These are phyloP conservation scores for Alternaria angustiovoidea DNA, from an alignment of 2,329 filamentous ascomycete species.

Conservation along the genomic window DNA sequence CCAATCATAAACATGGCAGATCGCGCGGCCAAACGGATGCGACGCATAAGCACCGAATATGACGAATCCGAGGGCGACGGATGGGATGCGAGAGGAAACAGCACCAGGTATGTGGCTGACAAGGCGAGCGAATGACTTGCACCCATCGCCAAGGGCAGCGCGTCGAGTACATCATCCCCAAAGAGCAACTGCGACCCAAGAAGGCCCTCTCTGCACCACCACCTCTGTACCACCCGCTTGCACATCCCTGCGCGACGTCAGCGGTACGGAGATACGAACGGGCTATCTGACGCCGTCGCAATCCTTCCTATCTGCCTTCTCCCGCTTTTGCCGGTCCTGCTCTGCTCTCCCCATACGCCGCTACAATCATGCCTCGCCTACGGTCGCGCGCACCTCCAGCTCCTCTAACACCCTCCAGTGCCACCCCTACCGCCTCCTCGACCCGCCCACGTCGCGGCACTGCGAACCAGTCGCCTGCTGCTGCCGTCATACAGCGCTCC, in stretches of 20 bases:
- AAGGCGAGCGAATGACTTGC: conserved; percentile 30
- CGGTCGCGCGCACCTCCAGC: conserved; percentile 46
- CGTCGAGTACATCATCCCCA: conserved; percentile 29
- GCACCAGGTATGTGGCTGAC: conserved; percentile 44
- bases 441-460: conserved; percentile 49
- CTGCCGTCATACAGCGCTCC: conserved; percentile 50
- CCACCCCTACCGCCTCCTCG: conserved; percentile 47
- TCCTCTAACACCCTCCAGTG: conserved; percentile 45
- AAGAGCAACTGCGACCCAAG: conserved; percentile 22
- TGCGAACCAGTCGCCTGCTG: conserved; percentile 43
- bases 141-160: conserved; percentile 31
- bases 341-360: neutral
- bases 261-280: conserved; percentile 7
- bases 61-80: conserved; percentile 47
- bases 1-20: conserved; percentile 35
- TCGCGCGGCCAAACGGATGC: conserved; percentile 50
- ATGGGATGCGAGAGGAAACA: conserved; percentile 44
- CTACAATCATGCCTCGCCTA: conserved; percentile 46
- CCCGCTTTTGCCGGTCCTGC: conserved; percentile 10
- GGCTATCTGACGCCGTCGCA: conserved; percentile 27
- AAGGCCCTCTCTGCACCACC: conserved; percentile 21
- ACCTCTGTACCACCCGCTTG: conserved; percentile 30
- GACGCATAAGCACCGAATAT: conserved; percentile 52
- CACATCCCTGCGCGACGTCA: conserved; percentile 26
- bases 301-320: conserved; percentile 13